These are phyloP conservation scores for Teunomyces gatunensis DNA, from an alignment of 805 yeast genomes.

Conservation along the genomic window DNA sequence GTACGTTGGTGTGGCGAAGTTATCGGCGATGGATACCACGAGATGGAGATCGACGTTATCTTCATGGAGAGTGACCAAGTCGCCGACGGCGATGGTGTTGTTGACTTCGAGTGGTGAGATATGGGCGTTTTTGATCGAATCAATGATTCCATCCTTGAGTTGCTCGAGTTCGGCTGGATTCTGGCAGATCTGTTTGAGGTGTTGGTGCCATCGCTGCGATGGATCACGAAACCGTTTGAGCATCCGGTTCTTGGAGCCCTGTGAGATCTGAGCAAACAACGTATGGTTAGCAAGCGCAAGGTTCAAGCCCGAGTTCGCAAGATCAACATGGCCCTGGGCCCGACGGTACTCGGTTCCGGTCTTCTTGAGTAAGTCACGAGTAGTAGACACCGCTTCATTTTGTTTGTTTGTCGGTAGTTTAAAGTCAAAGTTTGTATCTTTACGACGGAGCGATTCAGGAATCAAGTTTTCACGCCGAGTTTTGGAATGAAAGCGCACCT, in stretches of 20 bases:
- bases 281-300: slow-evolving; percentile 17
- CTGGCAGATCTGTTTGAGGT: not conserved
- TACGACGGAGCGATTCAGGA: slow-evolving; percentile 2
- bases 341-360: slow-evolving; percentile 5
- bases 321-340: slow-evolving; percentile 14
- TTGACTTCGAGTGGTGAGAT: slow-evolving; percentile 8
- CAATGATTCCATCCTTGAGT: not conserved
- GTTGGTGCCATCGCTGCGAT: slow-evolving; percentile 19
- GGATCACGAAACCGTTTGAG: slow-evolving; percentile 16
- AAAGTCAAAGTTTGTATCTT: not conserved
- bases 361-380: not conserved
- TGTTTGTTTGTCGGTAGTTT: not conserved
- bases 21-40: slow-evolving; percentile 52
- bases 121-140: slow-evolving; percentile 8
- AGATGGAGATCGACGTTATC: slow-evolving; percentile 50
- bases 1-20: slow-evolving; percentile 50
- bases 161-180: not conserved
- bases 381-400: not conserved
- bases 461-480: not conserved
- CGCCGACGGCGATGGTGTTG: slow-evolving; percentile 48
- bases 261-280: slow-evolving; percentile 16
- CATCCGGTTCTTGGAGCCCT: slow-evolving; percentile 17
- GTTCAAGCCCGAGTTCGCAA: slow-evolving; percentile 22
- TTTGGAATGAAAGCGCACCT: not conserved
- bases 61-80: slow-evolving; percentile 53